Base-by-base conservation (phyloP, 2,329 filamentous ascomycete species). In the Polytolypa hystricis region DNA sequence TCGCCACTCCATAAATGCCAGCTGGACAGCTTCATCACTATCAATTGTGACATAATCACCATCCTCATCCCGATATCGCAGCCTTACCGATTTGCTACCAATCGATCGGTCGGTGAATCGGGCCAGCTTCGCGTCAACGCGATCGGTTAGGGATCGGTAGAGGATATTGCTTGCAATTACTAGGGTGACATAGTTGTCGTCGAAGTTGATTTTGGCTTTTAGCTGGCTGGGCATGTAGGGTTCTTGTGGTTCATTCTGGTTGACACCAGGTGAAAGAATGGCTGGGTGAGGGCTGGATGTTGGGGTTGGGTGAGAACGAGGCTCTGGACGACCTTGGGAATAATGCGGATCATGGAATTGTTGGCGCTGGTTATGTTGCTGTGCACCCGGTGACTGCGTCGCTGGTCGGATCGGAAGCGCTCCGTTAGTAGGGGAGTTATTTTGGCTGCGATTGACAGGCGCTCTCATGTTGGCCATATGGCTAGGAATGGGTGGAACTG, bases 121-220 rank as follows among this genome's bases (percentile, higher is more conserved):
- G 41, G 82, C 82, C 40, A 98, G 74, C 59, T 98, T 98, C 18
- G 86, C 85, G 54, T 98, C 91, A 50, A 98, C 95, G 8, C 91
- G 82, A 55, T 96, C 91, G 45, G 91, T 86, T 38, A 98, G 70
- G 16, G 84, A 91, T 47, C 91, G 84, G 61, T 93, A 96, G 27
- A 84, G 81, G 51, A 96, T 96, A 56, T 93, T 94, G 61, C 85
- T 93, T 20, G 85, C 83, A 28, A 94, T 93, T 8, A 98, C 89
- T n/a, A 98, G 71, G 1, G 89, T 95, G 41, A 95, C 81, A 48
- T 93, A 93, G 54, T 87, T 91, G 31, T 82, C 81, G 30, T 91
- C 84, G 54, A 84, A 93, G 53, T 89, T 89, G 39, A 98, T 86
- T 57, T 93, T 93, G 34, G 95, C 87, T 63, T 95, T 96, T 35